A percentile compares a stretch with the other conserved stretches of the same genome.
phyloP scores from a whole-genome alignment of 2,329 filamentous ascomycete genomes.

The Cryoendolithus antarcticus region DNA sequence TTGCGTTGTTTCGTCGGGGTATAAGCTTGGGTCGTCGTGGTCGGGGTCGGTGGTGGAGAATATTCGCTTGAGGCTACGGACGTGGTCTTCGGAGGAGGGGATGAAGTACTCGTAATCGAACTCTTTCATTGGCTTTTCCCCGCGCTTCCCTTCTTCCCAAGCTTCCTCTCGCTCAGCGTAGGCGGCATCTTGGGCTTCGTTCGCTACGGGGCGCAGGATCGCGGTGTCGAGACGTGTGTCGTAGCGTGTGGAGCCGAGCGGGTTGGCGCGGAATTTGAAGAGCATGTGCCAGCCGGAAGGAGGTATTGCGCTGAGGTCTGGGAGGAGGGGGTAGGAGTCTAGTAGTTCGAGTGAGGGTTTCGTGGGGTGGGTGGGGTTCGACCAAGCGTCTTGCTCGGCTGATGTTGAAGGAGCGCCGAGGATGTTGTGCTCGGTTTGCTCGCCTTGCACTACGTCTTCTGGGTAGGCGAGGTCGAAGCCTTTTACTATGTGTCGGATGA shows the following conservation, averaged over 20 bases:
- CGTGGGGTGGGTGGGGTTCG: constrained; percentile 45
- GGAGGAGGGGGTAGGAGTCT: constrained; percentile 48
- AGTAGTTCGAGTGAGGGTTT: constrained; percentile 45
- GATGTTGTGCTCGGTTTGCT: constrained; percentile 46
- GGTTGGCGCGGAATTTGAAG: constrained; percentile 50
- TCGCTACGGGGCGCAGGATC: constrained; percentile 39
- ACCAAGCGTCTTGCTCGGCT: constrained; percentile 47
- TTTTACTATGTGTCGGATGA: constrained; percentile 49
- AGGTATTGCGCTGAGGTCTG: constrained; percentile 48
- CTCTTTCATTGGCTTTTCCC: constrained; percentile 40
- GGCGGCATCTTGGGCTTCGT: constrained; percentile 36
- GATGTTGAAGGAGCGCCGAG: constrained; percentile 41
- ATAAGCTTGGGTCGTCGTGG: constrained; percentile 39
- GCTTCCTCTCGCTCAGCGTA: constrained; percentile 37
- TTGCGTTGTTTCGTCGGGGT: constrained; percentile 30
- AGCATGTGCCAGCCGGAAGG: constrained; percentile 47
- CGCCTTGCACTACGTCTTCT: constrained; percentile 51
- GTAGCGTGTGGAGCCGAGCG: constrained; percentile 37
- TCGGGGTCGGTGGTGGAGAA: constrained; percentile 42
- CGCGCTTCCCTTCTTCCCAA: constrained; percentile 35
- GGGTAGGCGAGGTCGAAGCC: constrained; percentile 55
- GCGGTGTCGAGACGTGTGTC: constrained; percentile 49
- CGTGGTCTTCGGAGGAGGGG: constrained; percentile 35
- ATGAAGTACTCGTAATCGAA: constrained; percentile 51
- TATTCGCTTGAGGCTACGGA: constrained; percentile 42